Base-by-base conservation (phyloP, 257 asterid species). In the Solanum chiquidenum region DNA sequence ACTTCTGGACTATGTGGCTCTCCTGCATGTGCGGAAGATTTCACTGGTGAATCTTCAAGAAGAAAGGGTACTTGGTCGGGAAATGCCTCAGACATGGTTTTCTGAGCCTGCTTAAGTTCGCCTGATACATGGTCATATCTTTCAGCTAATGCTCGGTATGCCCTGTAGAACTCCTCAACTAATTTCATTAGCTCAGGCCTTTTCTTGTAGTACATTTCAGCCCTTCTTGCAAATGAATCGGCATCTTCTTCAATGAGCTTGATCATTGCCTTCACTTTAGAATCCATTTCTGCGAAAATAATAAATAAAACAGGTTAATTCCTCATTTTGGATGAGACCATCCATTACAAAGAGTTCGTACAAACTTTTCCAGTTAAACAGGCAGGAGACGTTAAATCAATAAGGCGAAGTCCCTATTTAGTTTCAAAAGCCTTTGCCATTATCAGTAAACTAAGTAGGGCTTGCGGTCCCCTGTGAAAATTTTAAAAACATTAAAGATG, bases 91-190 rank as follows among this genome's bases (percentile, higher is more conserved):
- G 98, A 94, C 89, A 97, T 92, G 37, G 99, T 93, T 87, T 90
- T 89, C 69, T 96, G 99, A 87, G 98, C 98, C 62, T 94, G 98
- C 79, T 98, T 95, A 83, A 97, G 98, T 89, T 96, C 99, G 16
- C 98, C 99, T 4, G 98, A 93, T 83, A 98, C 95, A 82, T 85
- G 87, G 33, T 85, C 87, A n/a, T 71, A 75, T n/a, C 82, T 71
- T 86, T 86, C 83, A 9, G 71, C 88, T 21, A 86, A 60, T 1
- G 82, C 84, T 14, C 49, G 34, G 68, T 86, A 86, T 49, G 83
- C 79, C 46, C 68, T 44, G 83, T 86, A 75, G 72, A 86, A 75
- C 83, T 86, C 88, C 82, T 71, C 83, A 42, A 86, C 88, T 5
- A 86, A 80, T 35, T 86, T 35, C 83, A 86, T 44, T 42, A 68